Percentiles rank a stretch among this genome's conserved stretches.
Conservation (phyloP, 768 basidiomycete species). For the Termitomyces sp. region DNA sequence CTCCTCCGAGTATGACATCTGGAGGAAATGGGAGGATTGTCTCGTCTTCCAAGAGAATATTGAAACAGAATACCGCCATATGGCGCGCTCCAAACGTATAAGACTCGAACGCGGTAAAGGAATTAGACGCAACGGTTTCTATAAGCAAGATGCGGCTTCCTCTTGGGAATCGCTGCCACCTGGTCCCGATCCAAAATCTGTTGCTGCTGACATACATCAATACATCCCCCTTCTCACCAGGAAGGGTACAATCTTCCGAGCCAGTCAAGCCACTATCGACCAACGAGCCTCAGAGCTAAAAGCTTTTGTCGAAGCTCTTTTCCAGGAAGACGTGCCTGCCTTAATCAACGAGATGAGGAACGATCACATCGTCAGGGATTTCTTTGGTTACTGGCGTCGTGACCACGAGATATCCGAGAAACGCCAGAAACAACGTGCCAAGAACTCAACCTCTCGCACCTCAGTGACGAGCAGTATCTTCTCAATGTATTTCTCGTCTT, state of each 20-base stretch:
- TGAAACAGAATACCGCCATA: slow-evolving; percentile 56
- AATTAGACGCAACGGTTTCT: slow-evolving; percentile 66
- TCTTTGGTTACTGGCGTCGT: slow-evolving; percentile 74
- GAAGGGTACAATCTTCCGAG: slow-evolving; percentile 68
- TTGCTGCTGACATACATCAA: slow-evolving; percentile 64
- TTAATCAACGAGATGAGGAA: slow-evolving; percentile 62
- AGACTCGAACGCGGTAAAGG: slow-evolving; percentile 71
- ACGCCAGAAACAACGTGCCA: slow-evolving; percentile 24
- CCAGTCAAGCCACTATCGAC: slow-evolving; percentile 60
- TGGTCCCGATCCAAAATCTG: slow-evolving; percentile 71
- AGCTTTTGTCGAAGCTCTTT: slow-evolving; percentile 54
- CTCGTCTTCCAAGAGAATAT: slow-evolving; percentile 68
- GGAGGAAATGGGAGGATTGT: slow-evolving; percentile 82
- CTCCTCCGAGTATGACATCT: slow-evolving; percentile 58
- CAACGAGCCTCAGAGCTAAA: slow-evolving; percentile 58
- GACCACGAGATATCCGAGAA: slow-evolving; percentile 58
- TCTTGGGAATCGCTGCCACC: slow-evolving; percentile 85
- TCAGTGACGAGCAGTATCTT: slow-evolving; percentile 53
- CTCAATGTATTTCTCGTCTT: slow-evolving; percentile 54
- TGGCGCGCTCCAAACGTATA: slow-evolving; percentile 62
- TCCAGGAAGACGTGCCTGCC: slow-evolving; percentile 54
- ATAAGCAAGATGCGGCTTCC: slow-evolving; percentile 67
- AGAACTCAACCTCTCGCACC: slow-evolving; percentile 23
- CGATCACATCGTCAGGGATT: slow-evolving; percentile 57
- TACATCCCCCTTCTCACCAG: slow-evolving; percentile 64